phyloP scores from a whole-genome alignment of 192 early-diverging fungal species.

The Nowakowskiella sp. region DNA sequence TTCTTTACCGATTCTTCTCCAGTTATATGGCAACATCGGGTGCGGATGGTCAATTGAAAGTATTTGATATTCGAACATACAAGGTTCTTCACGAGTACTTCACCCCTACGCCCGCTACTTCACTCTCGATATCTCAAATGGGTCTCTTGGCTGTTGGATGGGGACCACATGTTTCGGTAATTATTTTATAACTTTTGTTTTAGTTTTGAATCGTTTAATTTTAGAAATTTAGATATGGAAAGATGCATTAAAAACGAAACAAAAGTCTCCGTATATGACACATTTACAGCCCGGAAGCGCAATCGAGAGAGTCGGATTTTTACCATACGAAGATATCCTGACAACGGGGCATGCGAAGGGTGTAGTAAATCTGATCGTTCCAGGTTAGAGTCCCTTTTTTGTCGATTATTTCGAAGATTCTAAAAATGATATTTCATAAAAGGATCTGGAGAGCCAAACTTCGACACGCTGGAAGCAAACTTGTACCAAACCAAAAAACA shows the following conservation, averaged over 20 bases:
- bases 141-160: slow-evolving; percentile 77
- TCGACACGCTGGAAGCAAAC: slow-evolving; percentile 86
- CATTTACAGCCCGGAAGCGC: slow-evolving; percentile 53
- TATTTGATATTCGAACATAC: slow-evolving; percentile 90
- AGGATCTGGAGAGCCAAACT: slow-evolving; percentile 95
- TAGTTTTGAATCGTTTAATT: slow-evolving; percentile 8
- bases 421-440: neutral
- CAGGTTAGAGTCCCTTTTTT: slow-evolving; percentile 38
- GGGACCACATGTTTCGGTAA: slow-evolving; percentile 64
- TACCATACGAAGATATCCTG: slow-evolving; percentile 95
- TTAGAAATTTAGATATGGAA: slow-evolving; percentile 65
- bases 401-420: neutral
- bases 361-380: slow-evolving; percentile 72
- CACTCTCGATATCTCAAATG: slow-evolving; percentile 73
- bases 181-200: slow-evolving; percentile 4
- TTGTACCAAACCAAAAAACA: slow-evolving; percentile 86
- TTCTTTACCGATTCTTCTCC: slow-evolving; percentile 28
- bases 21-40: slow-evolving; percentile 89
- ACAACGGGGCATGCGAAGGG: slow-evolving; percentile 74
- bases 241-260: slow-evolving; percentile 66
- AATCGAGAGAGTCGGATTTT: slow-evolving; percentile 59
- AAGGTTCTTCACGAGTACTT: slow-evolving; percentile 70
- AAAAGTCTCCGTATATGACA: slow-evolving; percentile 79
- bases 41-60: slow-evolving; percentile 77
- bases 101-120: slow-evolving; percentile 67